Evolutionary conservation across 768 basidiomycete species (phyloP).

Genomic region (Baorangia bicolor): DNA sequence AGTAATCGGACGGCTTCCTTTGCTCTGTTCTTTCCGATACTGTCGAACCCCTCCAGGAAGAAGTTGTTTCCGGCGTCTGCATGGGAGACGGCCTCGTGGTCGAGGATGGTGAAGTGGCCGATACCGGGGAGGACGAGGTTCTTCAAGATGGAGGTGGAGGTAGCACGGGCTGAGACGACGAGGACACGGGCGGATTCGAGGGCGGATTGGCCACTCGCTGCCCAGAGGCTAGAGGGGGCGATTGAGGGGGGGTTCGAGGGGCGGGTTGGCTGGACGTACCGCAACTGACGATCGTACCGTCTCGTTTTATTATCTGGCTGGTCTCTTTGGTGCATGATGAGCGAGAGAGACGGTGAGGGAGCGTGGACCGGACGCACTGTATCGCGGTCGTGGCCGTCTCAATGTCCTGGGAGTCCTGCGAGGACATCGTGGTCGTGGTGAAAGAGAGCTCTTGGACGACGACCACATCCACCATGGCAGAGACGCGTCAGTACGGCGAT

Average conservation of each 20-base stretch:
- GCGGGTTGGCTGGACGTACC: constrained; percentile 45
- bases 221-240: constrained; percentile 70
- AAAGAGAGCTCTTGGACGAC: not conserved
- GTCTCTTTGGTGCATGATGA: constrained; percentile 41
- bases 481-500: constrained; percentile 74
- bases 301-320: constrained; percentile 86
- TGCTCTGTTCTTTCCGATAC: constrained; percentile 78
- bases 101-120: constrained; percentile 93
- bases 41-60: constrained; percentile 77
- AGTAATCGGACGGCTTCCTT: constrained; percentile 75
- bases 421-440: constrained; percentile 25
- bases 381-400: constrained; percentile 43
- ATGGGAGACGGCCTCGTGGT: constrained; percentile 55
- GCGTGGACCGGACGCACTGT: constrained; percentile 29
- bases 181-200: constrained; percentile 84
- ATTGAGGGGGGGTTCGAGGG: not conserved
- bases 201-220: constrained; percentile 84
- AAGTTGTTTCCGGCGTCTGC: constrained; percentile 96
- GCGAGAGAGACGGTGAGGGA: constrained; percentile 3
- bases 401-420: constrained; percentile 46
- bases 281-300: constrained; percentile 92
- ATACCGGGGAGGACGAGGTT: constrained; percentile 96
- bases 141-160: constrained; percentile 88
- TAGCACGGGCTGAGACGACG: constrained; percentile 77
- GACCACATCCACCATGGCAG: constrained; percentile 34